Evolutionary conservation across 2,329 filamentous ascomycete genomes (phyloP).

Genomic region (Ustilaginoidea virens): DNA sequence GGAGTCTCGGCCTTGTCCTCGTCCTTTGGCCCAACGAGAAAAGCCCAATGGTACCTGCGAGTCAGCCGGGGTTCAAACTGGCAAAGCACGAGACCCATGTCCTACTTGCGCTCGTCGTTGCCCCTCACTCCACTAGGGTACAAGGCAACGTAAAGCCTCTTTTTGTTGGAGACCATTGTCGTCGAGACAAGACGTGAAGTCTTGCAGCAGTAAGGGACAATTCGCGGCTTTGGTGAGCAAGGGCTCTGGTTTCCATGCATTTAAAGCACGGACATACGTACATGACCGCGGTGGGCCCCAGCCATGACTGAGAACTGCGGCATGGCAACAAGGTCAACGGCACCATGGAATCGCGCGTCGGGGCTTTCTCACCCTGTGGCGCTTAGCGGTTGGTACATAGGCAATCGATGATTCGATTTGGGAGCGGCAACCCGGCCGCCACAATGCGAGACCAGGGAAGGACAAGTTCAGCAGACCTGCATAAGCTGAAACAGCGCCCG

Average conservation of each 20-base stretch:
- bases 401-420: slow-evolving; percentile 1
- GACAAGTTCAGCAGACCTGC: no score
- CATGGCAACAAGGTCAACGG: no score
- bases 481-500: no score
- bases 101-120: slow-evolving; percentile 12
- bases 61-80: neutral
- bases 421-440: no score
- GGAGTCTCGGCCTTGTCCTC: slow-evolving; percentile 9
- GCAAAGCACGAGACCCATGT: neutral
- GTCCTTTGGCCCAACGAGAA: slow-evolving; percentile 15
- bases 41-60: slow-evolving; percentile 15
- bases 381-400: no score
- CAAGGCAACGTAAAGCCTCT: slow-evolving; percentile 17
- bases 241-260: slow-evolving; percentile 2
- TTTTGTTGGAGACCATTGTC: slow-evolving; percentile 11
- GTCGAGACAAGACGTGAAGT: neutral
- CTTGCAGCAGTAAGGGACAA: neutral
- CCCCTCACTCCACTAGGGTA: slow-evolving; percentile 12
- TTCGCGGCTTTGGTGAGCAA: neutral
- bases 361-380: no score
- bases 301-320: no score
- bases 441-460: no score
- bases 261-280: neutral
- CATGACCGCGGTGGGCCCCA: neutral
- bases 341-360: no score